These are phyloP conservation scores for Conidiobolus incongruus DNA, from an alignment of 371 early-diverging fungal species.

Conservation along the genomic window DNA sequence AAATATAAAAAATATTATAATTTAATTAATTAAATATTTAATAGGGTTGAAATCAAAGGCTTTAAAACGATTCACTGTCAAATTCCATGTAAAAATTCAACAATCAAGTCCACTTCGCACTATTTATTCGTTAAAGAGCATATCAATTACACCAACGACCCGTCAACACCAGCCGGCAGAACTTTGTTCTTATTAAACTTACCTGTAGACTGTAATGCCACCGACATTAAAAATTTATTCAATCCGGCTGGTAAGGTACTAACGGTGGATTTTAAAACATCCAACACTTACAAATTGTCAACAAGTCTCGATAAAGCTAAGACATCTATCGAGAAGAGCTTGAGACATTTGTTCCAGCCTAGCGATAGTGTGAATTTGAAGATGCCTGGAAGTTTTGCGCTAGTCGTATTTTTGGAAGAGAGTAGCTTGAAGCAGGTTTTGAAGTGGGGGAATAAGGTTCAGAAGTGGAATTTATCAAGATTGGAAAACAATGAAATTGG, in stretches of 20 bases:
- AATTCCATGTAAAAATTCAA: too few species aligned
- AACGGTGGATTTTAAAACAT: conserved; percentile 22
- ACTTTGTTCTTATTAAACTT: conserved; percentile 63
- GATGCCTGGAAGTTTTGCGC: conserved; percentile 38
- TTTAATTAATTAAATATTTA: too few species aligned
- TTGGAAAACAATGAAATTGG: conserved; percentile 21
- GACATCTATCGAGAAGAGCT: too few species aligned
- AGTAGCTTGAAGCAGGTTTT: conserved; percentile 34
- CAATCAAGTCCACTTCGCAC: too few species aligned
- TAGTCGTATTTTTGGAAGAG: conserved; percentile 46
- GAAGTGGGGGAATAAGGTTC: conserved; percentile 27
- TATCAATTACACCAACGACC: too few species aligned
- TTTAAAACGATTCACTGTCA: too few species aligned
- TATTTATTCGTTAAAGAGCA: too few species aligned
- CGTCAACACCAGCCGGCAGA: too few species aligned
- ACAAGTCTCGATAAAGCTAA: conserved; percentile 15
- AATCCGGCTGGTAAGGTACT: conserved; percentile 35
- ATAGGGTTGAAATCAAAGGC: too few species aligned
- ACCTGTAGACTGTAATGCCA: conserved; percentile 54
- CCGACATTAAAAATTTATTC: conserved; percentile 51
- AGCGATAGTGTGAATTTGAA: conserved; percentile 8
- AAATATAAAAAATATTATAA: too few species aligned
- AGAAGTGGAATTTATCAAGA: conserved; percentile 33
- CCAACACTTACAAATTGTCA: conserved; percentile 9
- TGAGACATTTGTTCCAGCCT: too few species aligned